Evolutionary conservation across 83 land plant genomes (phyloP), one percentile per base, ranked within the genome.

Genomic region (Diphasiastrum complanatum): DNA sequence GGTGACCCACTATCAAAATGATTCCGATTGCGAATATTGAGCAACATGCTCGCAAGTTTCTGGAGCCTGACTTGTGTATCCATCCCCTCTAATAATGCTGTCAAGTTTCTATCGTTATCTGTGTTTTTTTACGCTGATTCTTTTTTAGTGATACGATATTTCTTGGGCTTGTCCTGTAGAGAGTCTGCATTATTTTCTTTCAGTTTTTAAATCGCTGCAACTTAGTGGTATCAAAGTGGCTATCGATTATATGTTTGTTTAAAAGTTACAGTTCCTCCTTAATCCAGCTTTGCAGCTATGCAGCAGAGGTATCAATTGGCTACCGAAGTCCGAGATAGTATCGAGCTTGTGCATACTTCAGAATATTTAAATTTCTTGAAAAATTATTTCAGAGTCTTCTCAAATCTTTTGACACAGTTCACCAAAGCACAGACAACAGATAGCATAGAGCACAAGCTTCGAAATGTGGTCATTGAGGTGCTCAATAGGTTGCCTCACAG

Each of bases 341-440:
- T 95, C 0, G 99, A 95, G 75, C 84, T 95, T 16, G 83, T 88
- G 18, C 99, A 89, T 74, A 95, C 96, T 1, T 78, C 97, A 3
- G 99, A 95, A 76, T 95, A 95, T 71, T 74, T 82, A 37, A 95
- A 95, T 51, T 95, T 95, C 65, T 78, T 95, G 12, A 85, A 81
- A 56, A 81, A 84, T 78, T 95, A 89, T 68, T 95, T 95, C 66
- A 70, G 87, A 18, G 91, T 93, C 6, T 95, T 95, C 63, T 81
- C 89, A 2, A 66, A 53, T 26, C 70, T 95, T 35, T 75, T 95
- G 14, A 70, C 77, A 16, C 83, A 82, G 54, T 56, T 78, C 23
- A 89, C 99, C 16, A 82, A 83, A 60, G 93, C 99, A 0, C 99
- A 95, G 63, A 50, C 69, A 4, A 53, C 74, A 0, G 99, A 95